These are phyloP conservation scores for Litsea cubeba DNA, from an alignment of 164 flowering plant genomes.

Conservation along the genomic window DNA sequence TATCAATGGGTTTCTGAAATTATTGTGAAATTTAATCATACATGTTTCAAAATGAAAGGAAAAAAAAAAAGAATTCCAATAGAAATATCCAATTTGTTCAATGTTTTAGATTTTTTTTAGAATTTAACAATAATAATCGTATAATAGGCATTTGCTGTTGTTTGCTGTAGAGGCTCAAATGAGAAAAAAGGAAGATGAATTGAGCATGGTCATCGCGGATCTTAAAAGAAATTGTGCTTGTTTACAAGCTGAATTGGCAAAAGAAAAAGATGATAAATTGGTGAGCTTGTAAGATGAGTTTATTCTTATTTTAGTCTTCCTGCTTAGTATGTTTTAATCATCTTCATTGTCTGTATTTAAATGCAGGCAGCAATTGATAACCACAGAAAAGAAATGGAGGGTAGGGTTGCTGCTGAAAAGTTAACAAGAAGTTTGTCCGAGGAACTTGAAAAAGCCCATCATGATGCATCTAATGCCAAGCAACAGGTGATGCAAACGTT, in stretches of 20 bases:
- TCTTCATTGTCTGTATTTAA: not conserved
- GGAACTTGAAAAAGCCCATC: conserved; percentile 46
- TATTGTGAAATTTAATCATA: not conserved
- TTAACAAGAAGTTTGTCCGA: conserved; percentile 33
- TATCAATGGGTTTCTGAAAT: not conserved
- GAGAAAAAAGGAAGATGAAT: conserved; percentile 58
- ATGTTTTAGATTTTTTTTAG: not conserved
- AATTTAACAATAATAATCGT: not conserved
- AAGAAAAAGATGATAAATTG: conserved; percentile 62
- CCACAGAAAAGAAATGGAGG: conserved; percentile 45
- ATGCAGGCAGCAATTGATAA: conserved; percentile 46
- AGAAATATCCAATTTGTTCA: not conserved
- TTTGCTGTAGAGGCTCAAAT: conserved; percentile 34
- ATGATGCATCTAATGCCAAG: conserved; percentile 47
- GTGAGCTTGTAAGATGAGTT: conserved; percentile 26
- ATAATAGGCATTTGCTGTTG: not conserved
- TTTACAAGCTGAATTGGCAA: conserved; percentile 41
- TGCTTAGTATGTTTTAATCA: not conserved
- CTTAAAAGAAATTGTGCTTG: conserved; percentile 34
- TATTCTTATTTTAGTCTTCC: not conserved
- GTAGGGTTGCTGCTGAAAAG: conserved; percentile 47
- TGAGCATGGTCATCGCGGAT: conserved; percentile 43
- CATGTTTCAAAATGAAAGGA: not conserved
- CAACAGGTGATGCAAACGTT: conserved; percentile 48
- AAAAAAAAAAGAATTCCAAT: not conserved